Evolutionary conservation across 1,139 yeast species (phyloP).

Genomic region (Suhomyces chickasaworum): DNA sequence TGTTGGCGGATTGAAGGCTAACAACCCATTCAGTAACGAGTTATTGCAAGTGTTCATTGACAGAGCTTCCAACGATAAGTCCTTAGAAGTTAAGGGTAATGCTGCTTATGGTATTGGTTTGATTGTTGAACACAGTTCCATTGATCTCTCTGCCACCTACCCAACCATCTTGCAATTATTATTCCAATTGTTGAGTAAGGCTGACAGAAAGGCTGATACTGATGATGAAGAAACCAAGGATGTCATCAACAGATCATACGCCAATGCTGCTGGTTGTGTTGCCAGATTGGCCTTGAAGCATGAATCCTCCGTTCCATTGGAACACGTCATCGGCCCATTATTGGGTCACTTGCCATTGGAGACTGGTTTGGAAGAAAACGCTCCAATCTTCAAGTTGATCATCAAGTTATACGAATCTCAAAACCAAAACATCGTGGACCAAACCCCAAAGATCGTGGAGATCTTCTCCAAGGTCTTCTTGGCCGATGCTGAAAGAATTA

Average conservation of each 20-base stretch:
- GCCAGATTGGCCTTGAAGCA: constrained; percentile 85
- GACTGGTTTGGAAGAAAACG: constrained; percentile 90
- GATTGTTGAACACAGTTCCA: constrained; percentile 60
- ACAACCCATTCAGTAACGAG: constrained; percentile 69
- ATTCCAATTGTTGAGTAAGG: constrained; percentile 76
- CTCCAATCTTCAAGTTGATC: constrained; percentile 82
- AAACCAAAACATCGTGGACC: constrained; percentile 55
- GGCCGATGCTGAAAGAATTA: constrained; percentile 71
- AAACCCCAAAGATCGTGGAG: constrained; percentile 66
- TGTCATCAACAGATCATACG: constrained; percentile 79
- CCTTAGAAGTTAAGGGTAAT: constrained; percentile 89
- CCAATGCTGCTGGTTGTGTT: constrained; percentile 97
- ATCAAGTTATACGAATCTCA: constrained; percentile 68
- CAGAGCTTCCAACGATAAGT: constrained; percentile 72
- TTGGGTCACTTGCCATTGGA: constrained; percentile 81
- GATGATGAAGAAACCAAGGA: constrained; percentile 80
- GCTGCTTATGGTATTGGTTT: constrained; percentile 97
- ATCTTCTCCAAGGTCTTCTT: constrained; percentile 71
- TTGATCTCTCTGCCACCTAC: constrained; percentile 65
- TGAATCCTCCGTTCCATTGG: constrained; percentile 73
- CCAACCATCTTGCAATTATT: constrained; percentile 72
- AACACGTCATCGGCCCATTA: constrained; percentile 76
- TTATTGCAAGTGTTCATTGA: constrained; percentile 68
- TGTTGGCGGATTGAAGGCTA: constrained; percentile 68
- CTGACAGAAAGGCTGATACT: constrained; percentile 66